Base-by-base conservation (phyloP, 345 rosid species). In the Clausena lansium region DNA sequence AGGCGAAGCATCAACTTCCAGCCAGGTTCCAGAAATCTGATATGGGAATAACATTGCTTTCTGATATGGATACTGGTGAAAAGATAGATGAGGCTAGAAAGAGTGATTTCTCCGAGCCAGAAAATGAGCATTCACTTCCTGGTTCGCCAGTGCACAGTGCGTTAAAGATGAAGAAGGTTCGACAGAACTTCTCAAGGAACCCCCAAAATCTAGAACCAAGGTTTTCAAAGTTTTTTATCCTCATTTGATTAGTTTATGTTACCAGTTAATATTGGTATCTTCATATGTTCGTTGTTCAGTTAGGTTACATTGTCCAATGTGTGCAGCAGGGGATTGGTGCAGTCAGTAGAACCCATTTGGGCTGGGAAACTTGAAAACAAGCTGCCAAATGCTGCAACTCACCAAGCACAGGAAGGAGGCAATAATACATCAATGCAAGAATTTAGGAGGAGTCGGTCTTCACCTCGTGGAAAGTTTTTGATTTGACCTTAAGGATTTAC, bases 91-190 rank as follows among this genome's bases (percentile, higher is more conserved):
- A 90, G 80, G 77, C 87, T 28, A 75, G 80, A 60, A 92, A 84
- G 83, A 86, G 88, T 66, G 94, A 91, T 83, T 89, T 85, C 66
- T 88, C 95, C 54, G 98, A 91, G 75, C 83, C 92, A 39, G 97
- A 92, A 86, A 89, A 84, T 73, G 96, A 90, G 81, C 87, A 76
- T 28, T 41, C 75, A 24, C 81, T 84, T 55, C 66, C 76, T 41
- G 88, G 77, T 24, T 89, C 93, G 47, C 84, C 89, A 27, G 47
- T 83, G 20, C 78, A 75, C 60, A 76, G 74, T 39, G 80, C 80
- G 45, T 68, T 81, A 73, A 91, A 80, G 80, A 67, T 81, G 76
- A 93, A 89, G 87, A 90, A 84, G 71, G 71, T 84, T 20, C 92
- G 81, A 75, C 91, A 84, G 78, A 84, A 78, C 79, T 78, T 79